Conservation (phyloP, 1,139 yeast species). For the Yamadazyma oceani region DNA sequence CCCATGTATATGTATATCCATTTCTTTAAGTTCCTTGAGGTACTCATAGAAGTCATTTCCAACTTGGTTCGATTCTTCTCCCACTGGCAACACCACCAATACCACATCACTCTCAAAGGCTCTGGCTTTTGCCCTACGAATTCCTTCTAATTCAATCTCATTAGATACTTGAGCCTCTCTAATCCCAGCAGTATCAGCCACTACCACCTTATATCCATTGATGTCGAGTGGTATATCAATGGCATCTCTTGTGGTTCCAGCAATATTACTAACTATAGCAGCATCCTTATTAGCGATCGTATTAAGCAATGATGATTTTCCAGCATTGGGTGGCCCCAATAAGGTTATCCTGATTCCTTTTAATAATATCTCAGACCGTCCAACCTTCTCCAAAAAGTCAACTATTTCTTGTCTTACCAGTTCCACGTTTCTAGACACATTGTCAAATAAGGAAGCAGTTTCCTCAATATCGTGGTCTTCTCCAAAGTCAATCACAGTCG, state of each 20-base stretch:
- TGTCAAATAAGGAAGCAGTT: constrained; percentile 46
- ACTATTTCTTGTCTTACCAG: constrained; percentile 45
- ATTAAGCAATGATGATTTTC: constrained; percentile 85
- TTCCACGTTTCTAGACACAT: constrained; percentile 47
- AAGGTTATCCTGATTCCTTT: constrained; percentile 74
- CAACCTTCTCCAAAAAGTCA: constrained; percentile 49
- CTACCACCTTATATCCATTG: constrained; percentile 76
- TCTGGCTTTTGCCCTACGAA: constrained; percentile 66
- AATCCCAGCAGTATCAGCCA: constrained; percentile 95
- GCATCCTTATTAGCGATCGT: constrained; percentile 73
- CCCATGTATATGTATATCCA: constrained; percentile 26
- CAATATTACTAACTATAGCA: constrained; percentile 87
- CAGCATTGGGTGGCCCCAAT: constrained; percentile 95
- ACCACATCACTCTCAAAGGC: constrained; percentile 63
- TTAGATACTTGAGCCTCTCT: constrained; percentile 52
- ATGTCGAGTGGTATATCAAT: constrained; percentile 81
- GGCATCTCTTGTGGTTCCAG: constrained; percentile 93
- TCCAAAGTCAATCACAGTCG: constrained; percentile 95
- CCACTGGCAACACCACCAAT: constrained; percentile 50
- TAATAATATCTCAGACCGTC: constrained; percentile 62
- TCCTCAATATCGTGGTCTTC: constrained; percentile 86
- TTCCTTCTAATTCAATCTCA: constrained; percentile 78
- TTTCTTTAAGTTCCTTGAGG: constrained; percentile 26
- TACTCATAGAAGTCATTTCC: constrained; percentile 32
- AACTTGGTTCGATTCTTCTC: constrained; percentile 11